A percentile compares a stretch with the other conserved stretches of the same genome.
Evolutionary conservation across 2,329 filamentous ascomycete species (phyloP).

Genomic region (Fusarium sp.): DNA sequence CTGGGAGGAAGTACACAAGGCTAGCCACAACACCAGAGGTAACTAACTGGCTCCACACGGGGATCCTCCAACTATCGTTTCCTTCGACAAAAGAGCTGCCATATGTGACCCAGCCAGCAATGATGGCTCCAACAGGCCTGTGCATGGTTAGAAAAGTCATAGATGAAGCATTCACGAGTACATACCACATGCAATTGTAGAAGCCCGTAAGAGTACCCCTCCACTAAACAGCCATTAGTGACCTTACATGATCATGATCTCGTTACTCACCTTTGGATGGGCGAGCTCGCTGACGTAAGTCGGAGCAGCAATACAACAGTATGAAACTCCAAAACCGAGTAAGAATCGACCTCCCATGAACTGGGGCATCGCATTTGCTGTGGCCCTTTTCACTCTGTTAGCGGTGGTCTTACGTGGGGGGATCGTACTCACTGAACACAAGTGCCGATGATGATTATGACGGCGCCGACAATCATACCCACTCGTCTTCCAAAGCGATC

Average conservation of each 20-base stretch:
- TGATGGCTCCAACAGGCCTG: constrained; percentile 60
- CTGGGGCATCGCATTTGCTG: constrained; percentile 51
- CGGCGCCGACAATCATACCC: constrained; percentile 58
- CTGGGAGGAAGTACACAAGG: constrained; percentile 55
- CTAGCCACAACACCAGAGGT: constrained; percentile 55
- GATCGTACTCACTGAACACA: constrained; percentile 52
- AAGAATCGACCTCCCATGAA: constrained; percentile 67
- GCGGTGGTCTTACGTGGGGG: fast-evolving
- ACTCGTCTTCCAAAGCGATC: constrained; percentile 58
- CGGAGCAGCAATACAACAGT: constrained; percentile 57
- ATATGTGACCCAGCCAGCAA: constrained; percentile 67
- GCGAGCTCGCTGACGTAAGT: constrained; percentile 63
- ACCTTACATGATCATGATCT: fast-evolving
- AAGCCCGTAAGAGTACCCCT: constrained; percentile 59
- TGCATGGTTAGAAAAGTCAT: neutral
- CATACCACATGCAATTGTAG: constrained; percentile 54
- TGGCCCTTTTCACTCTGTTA: constrained; percentile 39
- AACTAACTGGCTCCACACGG: constrained; percentile 56
- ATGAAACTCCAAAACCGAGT: constrained; percentile 65
- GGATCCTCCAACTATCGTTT: constrained; percentile 55
- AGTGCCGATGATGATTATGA: constrained; percentile 59
- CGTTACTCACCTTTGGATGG: constrained; percentile 56
- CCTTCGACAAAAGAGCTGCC: constrained; percentile 59
- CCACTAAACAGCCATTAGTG: constrained; percentile 52
- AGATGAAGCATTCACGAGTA: neutral